Percentiles rank a stretch among this genome's conserved stretches.
Evolutionary conservation across 2,329 filamentous ascomycete genomes (phyloP).

Genomic region (Rutstroemia sp.): DNA sequence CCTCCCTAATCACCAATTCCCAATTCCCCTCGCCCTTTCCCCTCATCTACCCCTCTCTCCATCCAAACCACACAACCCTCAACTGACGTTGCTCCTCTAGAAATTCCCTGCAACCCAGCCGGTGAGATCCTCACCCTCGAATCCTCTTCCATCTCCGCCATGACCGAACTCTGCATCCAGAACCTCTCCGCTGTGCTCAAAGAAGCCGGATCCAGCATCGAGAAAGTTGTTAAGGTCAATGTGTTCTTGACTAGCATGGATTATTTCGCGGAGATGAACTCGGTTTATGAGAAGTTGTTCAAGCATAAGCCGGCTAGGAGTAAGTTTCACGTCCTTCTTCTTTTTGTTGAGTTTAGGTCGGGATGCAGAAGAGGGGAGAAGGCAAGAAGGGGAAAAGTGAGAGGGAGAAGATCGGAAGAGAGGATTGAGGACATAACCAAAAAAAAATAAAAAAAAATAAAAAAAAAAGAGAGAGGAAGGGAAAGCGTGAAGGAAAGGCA

Average conservation of each 20-base stretch:
- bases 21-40: not conserved
- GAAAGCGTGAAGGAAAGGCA: too few species aligned
- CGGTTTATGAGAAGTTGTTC: constrained; percentile 76
- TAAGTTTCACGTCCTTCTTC: constrained; percentile 13
- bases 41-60: too few species aligned
- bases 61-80: not conserved
- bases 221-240: constrained; percentile 84
- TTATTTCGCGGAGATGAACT: constrained; percentile 53
- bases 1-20: not conserved
- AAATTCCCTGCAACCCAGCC: constrained; percentile 27
- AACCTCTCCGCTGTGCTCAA: constrained; percentile 83
- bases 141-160: constrained; percentile 55
- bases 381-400: not conserved
- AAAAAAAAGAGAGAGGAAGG: too few species aligned
- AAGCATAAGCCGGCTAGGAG: constrained; percentile 80
- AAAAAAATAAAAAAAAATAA: too few species aligned
- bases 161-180: constrained; percentile 60
- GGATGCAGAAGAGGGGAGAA: not conserved
- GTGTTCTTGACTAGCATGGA: constrained; percentile 69
- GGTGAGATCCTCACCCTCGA: constrained; percentile 34
- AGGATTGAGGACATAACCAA: too few species aligned
- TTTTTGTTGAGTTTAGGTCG: not conserved
- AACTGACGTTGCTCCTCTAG: constrained; percentile 61
- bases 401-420: not conserved
- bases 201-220: constrained; percentile 70